Evolutionary conservation across 768 basidiomycete species (phyloP), one percentile per base, ranked within the genome.

Genomic region (Pulveroboletus sp.): DNA sequence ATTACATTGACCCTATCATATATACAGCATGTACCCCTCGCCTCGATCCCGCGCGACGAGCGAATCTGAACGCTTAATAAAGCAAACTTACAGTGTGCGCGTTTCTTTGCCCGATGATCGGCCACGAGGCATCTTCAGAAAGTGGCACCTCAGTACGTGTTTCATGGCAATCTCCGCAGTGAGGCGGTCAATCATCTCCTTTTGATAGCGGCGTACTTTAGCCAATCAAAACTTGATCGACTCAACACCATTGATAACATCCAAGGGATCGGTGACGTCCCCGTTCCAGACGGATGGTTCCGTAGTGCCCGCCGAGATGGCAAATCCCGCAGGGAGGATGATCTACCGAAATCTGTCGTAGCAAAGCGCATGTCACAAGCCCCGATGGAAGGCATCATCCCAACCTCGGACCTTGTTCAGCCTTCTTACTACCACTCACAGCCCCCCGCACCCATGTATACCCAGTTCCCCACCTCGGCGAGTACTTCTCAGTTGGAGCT

Each of bases 221-320:
- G 85, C 58, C 87, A 87, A 60, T 81, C 81, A 60, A 85, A 78
- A 48, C 71, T 90, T 51, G 84, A 87, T 63, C 75, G 75, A 47
- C 78, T 91, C 35, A 74, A 76, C 55, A 89, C 85, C 31, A 80
- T 90, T 43, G 86, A 89, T 64, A 77, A 74, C 43, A 78, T 90
- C 59, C 80, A 73, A 22, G 80, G 78, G 43, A 74, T 89, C 52
- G 81, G 82, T 35, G 80, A 85, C 64, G 69, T 83, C 17, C 65
- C 67, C 37, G 83, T 89, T 16, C 89, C 88, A 35, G 84, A 86
- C 29, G 86, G 85, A 16, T 82, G 83, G 76, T 91, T 89, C 69
- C 78, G 78, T 61, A 87, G 85, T 65, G 87, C 89, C 40, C 82
- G 88, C 42, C 75, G 83, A 45, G 81, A 78, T 54, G 87, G 86